Conservation (phyloP, 2,329 filamentous ascomycete species). For the Ophiostoma sp. region DNA sequence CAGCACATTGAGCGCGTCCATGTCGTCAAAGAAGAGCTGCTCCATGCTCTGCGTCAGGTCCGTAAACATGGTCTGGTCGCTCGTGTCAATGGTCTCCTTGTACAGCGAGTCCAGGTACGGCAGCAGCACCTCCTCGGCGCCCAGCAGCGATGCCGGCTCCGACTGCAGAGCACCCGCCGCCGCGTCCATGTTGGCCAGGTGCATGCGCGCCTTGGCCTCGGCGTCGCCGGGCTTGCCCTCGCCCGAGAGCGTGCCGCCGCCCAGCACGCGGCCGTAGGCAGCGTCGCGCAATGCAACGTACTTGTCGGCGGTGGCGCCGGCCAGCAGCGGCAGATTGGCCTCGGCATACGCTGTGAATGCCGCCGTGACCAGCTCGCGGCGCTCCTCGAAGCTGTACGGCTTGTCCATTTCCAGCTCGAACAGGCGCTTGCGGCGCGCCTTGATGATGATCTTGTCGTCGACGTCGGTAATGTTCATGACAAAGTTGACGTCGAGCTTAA, state of each 20-base stretch:
- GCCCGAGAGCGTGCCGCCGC: constrained; percentile 27
- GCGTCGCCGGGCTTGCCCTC: constrained; percentile 29
- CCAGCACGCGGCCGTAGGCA: constrained; percentile 29
- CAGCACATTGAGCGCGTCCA: constrained; percentile 60
- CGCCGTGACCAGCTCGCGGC: constrained; percentile 24
- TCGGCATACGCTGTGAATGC: constrained; percentile 29
- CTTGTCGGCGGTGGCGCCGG: constrained; percentile 22
- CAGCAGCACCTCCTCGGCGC: constrained; percentile 57
- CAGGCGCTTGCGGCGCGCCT: constrained; percentile 30
- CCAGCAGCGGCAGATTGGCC: constrained; percentile 30
- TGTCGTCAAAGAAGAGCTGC: constrained; percentile 62
- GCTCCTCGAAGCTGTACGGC: constrained; percentile 25
- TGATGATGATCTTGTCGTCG: constrained; percentile 50
- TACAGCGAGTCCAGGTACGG: constrained; percentile 59
- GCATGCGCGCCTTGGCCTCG: constrained; percentile 31
- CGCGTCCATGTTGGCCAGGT: constrained; percentile 30
- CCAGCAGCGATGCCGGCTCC: constrained; percentile 46
- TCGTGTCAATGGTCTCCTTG: constrained; percentile 51
- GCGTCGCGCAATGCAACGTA: constrained; percentile 27
- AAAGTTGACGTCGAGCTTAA: constrained; percentile 64
- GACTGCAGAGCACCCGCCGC: constrained; percentile 27
- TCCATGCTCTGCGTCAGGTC: constrained; percentile 62
- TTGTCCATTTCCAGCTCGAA: constrained; percentile 28
- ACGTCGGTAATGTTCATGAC: constrained; percentile 75
- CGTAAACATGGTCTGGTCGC: constrained; percentile 62